These are phyloP conservation scores for Schwanniomyces etchellsii DNA, from an alignment of 1,139 yeast genomes.

Conservation along the genomic window DNA sequence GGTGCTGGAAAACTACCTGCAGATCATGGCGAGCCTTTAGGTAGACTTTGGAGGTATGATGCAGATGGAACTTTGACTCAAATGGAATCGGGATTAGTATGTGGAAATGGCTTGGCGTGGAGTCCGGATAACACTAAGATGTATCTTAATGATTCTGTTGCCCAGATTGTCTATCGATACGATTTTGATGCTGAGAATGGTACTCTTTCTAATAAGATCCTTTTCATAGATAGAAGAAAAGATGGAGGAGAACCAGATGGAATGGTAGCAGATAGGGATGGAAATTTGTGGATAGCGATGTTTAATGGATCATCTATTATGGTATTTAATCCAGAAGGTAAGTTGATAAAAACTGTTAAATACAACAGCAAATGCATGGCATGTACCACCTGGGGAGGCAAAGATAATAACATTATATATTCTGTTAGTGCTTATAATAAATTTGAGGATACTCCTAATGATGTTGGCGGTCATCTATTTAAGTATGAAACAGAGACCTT, in stretches of 20 bases:
- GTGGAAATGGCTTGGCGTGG: constrained; percentile 10
- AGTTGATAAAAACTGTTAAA: not conserved
- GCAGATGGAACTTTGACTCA: constrained; percentile 11
- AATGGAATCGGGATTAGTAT: constrained; percentile 6
- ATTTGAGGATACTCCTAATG: too few species aligned
- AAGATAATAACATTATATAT: not conserved
- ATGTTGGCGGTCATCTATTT: too few species aligned
- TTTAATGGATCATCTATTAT: constrained; percentile 4
- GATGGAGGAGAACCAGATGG: not conserved
- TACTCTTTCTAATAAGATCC: not conserved
- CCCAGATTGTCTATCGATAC: not conserved
- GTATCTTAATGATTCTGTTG: constrained; percentile 5
- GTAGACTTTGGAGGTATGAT: constrained; percentile 27
- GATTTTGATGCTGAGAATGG: constrained; percentile 1
- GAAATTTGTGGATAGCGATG: constrained; percentile 5
- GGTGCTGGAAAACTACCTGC: constrained; percentile 8
- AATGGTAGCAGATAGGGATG: constrained; percentile 1
- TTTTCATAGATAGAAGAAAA: not conserved
- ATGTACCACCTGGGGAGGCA: constrained; percentile 1
- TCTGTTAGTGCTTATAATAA: constrained; percentile 1
- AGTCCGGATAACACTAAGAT: constrained; percentile 8
- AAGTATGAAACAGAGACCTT: too few species aligned
- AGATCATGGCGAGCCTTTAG: constrained; percentile 13
- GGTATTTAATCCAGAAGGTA: constrained; percentile 1
- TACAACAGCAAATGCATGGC: not conserved